Evolutionary conservation across 2,329 filamentous ascomycete genomes (phyloP).

Genomic region (Spiromastix sp.): DNA sequence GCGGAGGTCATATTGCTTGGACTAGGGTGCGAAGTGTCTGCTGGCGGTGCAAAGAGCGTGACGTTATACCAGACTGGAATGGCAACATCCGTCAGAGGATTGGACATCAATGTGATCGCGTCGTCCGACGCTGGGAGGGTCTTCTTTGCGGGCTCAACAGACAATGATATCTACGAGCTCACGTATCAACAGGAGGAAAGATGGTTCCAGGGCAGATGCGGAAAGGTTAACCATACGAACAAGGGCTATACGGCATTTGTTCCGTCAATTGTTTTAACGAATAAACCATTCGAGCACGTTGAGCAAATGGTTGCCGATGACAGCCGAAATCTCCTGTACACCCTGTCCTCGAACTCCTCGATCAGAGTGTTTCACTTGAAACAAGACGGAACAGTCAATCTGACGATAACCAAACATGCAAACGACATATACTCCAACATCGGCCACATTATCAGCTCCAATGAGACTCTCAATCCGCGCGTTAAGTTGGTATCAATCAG

Average conservation of each 20-base stretch:
- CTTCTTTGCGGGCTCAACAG: constrained; percentile 73
- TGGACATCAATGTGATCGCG: constrained; percentile 66
- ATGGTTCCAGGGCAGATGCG: constrained; percentile 85
- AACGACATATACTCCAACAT: constrained; percentile 55
- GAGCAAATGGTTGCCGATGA: constrained; percentile 80
- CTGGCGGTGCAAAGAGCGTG: constrained; percentile 60
- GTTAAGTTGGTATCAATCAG: constrained; percentile 75
- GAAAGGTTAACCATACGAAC: constrained; percentile 79
- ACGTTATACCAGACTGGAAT: constrained; percentile 83
- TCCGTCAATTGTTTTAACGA: constrained; percentile 31
- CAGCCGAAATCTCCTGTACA: constrained; percentile 78
- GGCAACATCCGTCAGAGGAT: constrained; percentile 63
- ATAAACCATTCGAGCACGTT: constrained; percentile 51
- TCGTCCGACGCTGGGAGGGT: constrained; percentile 76
- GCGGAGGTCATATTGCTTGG: constrained; percentile 81
- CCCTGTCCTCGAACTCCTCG: constrained; percentile 75
- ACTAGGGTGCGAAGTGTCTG: constrained; percentile 55
- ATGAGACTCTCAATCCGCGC: constrained; percentile 59
- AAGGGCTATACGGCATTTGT: constrained; percentile 55
- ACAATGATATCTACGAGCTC: constrained; percentile 86
- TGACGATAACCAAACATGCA: constrained; percentile 47
- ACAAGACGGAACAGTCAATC: constrained; percentile 39
- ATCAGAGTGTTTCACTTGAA: constrained; percentile 89
- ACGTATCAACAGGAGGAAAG: constrained; percentile 95
- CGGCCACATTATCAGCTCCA: constrained; percentile 67